phyloP scores from a whole-genome alignment of 345 rosid species.

The Theobroma cacao region DNA sequence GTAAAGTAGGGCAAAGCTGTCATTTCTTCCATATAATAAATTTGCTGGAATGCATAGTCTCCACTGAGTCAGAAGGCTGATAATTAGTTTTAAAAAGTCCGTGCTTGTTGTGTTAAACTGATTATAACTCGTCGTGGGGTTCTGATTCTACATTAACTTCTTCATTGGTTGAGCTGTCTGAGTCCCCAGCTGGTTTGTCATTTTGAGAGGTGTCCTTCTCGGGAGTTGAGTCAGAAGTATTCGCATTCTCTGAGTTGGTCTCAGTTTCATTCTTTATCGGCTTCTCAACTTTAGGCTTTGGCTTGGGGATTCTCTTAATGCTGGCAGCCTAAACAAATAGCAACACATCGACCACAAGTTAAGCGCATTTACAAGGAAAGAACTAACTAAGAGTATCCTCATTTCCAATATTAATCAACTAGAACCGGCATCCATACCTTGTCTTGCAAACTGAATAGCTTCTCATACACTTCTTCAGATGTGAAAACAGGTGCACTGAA shows the following conservation, averaged over 20 bases:
- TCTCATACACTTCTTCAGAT: constrained; percentile 69
- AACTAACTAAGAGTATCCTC: not conserved
- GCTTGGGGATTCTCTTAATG: constrained; percentile 76
- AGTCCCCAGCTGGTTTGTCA: constrained; percentile 30
- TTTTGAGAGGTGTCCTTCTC: constrained; percentile 21
- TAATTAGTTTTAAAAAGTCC: not conserved
- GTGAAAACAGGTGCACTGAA: constrained; percentile 64
- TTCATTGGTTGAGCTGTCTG: constrained; percentile 24
- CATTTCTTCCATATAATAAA: not conserved
- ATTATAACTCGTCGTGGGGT: constrained; percentile 68
- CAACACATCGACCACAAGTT: not conserved
- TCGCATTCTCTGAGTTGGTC: constrained; percentile 27
- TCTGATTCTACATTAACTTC: constrained; percentile 26
- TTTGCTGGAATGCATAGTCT: not conserved
- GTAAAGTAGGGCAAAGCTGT: not conserved
- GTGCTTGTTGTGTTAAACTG: not conserved
- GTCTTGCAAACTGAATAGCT: constrained; percentile 64
- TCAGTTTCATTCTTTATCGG: constrained; percentile 57
- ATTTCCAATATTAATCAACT: not conserved
- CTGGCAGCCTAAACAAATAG: constrained; percentile 47
- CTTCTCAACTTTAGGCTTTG: constrained; percentile 86
- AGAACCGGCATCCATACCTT: constrained; percentile 45
- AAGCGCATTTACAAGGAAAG: not conserved
- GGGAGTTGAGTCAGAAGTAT: constrained; percentile 32
- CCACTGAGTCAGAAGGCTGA: constrained; percentile 3